These are phyloP conservation scores for Boletus edulis DNA, from an alignment of 768 basidiomycete genomes.

Conservation along the genomic window DNA sequence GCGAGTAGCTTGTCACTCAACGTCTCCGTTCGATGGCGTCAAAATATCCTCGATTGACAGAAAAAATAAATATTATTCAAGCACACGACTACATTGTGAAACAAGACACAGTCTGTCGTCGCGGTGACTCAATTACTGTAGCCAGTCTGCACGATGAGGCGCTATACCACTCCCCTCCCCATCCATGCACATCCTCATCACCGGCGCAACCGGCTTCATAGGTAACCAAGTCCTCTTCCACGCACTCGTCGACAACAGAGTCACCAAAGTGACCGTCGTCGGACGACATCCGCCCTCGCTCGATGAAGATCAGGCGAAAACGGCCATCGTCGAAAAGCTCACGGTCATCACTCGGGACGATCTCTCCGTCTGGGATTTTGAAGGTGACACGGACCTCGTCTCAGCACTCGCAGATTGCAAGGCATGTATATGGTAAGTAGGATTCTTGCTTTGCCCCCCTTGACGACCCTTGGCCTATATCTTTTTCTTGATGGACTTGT, in stretches of 20 bases:
- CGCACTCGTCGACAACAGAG: conserved; percentile 18
- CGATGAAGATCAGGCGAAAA: conserved; percentile 16
- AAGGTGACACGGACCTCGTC: conserved; percentile 23
- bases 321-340: conserved; percentile 18
- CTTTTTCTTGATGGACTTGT: not conserved
- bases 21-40: too few species aligned
- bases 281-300: conserved; percentile 22
- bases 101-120: not conserved
- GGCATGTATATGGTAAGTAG: conserved; percentile 24
- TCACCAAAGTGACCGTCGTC: conserved; percentile 26
- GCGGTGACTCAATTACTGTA: not conserved
- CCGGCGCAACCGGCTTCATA: conserved; percentile 26
- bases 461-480: too few species aligned
- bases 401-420: conserved; percentile 20
- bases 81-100: too few species aligned
- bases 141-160: too few species aligned
- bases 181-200: conserved; percentile 26
- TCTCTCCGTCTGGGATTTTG: conserved; percentile 26
- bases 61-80: too few species aligned
- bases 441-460: not conserved
- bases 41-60: too few species aligned
- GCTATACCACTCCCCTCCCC: too few species aligned
- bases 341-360: conserved; percentile 23
- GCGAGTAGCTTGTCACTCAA: too few species aligned
- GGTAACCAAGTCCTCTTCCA: conserved; percentile 19